Base-by-base conservation (phyloP, 2,329 filamentous ascomycete genomes). In the Tolypocladium cylindrosporum region DNA sequence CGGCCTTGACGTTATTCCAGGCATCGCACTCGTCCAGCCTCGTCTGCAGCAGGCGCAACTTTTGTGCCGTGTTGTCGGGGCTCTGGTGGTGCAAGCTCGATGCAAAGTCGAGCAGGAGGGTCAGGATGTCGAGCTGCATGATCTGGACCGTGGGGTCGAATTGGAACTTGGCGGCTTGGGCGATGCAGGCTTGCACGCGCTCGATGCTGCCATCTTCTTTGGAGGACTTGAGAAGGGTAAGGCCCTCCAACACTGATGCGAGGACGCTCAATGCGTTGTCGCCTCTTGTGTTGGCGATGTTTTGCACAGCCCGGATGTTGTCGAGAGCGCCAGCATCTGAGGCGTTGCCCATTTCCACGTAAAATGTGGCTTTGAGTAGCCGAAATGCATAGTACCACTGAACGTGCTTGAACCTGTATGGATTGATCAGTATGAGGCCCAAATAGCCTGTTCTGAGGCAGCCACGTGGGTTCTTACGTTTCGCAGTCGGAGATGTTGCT, bases 321-420 rank as follows among this genome's bases (percentile, higher is more conserved):
- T 90, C 86, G 3, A 91, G 72, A 0, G 86, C 79, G 54, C 83
- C 77, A 1, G 79, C 76, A 59, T 92, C 89, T 14, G 82, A 79
- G 11, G 80, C 77, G 50, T 76, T 82, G 5, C 80, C 77, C 53
- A 79, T 77, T 63, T 89, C 81, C 55, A 90, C 73, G 59, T 87
- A 83, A 52, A 91, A 80, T 0, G 87, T 84, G 0, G 87, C 83
- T 62, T 89, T 88, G 16, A 92, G 73, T 52, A 93, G 84, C 9
- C 88, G 84, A 65, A 92, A 88, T 0, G 86, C 87, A 67, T 92
- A 93, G 19, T 87, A 79, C 89, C 89, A 93, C 55, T 85, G 81
- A 10, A 80, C 75, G 64, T 89, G 86, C 67, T 86, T 84, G 65
- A 84, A 86, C 41, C 77, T 83, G 60, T 36, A 36, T 3, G 14